Percentiles rank a stretch among this genome's conserved stretches.
phyloP scores from a whole-genome alignment of 371 early-diverging fungal genomes.

The Haplosporangium sp. region DNA sequence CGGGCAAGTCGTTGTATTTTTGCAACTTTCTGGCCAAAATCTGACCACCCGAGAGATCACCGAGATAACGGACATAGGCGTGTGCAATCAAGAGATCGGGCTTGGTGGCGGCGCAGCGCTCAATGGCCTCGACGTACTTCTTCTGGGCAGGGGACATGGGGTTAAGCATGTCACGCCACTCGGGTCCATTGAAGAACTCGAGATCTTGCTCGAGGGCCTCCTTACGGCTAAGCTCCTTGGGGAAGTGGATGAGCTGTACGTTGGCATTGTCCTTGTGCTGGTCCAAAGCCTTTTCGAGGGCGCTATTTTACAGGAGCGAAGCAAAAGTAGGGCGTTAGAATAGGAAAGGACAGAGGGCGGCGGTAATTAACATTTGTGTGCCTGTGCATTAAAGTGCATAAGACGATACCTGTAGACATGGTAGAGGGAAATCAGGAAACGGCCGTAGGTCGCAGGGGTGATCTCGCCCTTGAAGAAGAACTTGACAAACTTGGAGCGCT shows the following conservation, averaged over 20 bases:
- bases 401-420: slow-evolving; percentile 32
- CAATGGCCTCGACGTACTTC: slow-evolving; percentile 61
- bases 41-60: slow-evolving; percentile 73
- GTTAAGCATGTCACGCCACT: slow-evolving; percentile 54
- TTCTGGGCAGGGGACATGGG: slow-evolving; percentile 67
- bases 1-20: slow-evolving; percentile 56
- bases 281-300: slow-evolving; percentile 66
- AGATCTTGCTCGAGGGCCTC: slow-evolving; percentile 62
- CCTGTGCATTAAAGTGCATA: not conserved
- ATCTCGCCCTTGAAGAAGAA: slow-evolving; percentile 54
- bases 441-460: slow-evolving; percentile 29
- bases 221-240: slow-evolving; percentile 61
- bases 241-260: slow-evolving; percentile 66
- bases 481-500: slow-evolving; percentile 69
- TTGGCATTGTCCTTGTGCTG: slow-evolving; percentile 62
- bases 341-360: too few species aligned
- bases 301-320: slow-evolving; percentile 23
- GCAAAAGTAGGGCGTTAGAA: not conserved
- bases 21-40: slow-evolving; percentile 66
- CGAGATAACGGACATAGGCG: slow-evolving; percentile 72
- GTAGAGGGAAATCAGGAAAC: slow-evolving; percentile 48
- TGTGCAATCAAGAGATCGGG: slow-evolving; percentile 70
- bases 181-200: slow-evolving; percentile 65
- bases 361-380: too few species aligned
- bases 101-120: slow-evolving; percentile 58